A percentile compares a stretch with the other conserved stretches of the same genome.
Evolutionary conservation across 2,329 filamentous ascomycete genomes (phyloP).

Genomic region (Dactylellina leptospora): DNA sequence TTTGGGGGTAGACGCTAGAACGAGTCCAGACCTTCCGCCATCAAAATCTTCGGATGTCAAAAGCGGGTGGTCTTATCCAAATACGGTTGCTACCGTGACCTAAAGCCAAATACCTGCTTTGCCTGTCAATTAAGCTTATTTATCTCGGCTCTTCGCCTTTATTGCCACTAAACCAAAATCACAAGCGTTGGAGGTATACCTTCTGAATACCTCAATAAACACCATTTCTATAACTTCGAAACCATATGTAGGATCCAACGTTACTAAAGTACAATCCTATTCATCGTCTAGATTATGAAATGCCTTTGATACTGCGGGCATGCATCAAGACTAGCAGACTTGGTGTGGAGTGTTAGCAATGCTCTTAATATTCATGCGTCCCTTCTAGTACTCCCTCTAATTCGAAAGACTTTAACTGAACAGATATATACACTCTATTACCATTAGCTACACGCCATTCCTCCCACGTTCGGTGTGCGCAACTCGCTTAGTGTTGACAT

Average conservation of each 20-base stretch:
- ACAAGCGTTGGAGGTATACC: no score
- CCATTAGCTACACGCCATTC: not conserved
- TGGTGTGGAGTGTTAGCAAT: no score
- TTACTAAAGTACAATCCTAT: no score
- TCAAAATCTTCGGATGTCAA: not conserved
- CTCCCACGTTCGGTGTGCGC: not conserved
- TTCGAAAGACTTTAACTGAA: not conserved
- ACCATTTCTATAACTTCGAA: no score
- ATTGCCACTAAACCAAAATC: no score
- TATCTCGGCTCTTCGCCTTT: not conserved
- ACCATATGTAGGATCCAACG: no score
- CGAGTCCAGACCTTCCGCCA: not conserved
- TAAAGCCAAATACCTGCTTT: not conserved
- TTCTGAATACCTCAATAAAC: no score
- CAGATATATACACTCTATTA: not conserved
- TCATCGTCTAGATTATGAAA: no score
- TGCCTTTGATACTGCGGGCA: no score
- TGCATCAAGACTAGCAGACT: no score
- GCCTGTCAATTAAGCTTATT: conserved; percentile 38
- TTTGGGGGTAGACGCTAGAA: not conserved
- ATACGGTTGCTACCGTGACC: not conserved
- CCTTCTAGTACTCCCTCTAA: not conserved
- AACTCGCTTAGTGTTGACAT: conserved; percentile 49
- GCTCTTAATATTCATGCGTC: no score
- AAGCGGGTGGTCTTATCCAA: conserved; percentile 1